A percentile compares a stretch with the other conserved stretches of the same genome.
phyloP scores from a whole-genome alignment of 2,329 filamentous ascomycete genomes.

The Xylaria polymorpha region DNA sequence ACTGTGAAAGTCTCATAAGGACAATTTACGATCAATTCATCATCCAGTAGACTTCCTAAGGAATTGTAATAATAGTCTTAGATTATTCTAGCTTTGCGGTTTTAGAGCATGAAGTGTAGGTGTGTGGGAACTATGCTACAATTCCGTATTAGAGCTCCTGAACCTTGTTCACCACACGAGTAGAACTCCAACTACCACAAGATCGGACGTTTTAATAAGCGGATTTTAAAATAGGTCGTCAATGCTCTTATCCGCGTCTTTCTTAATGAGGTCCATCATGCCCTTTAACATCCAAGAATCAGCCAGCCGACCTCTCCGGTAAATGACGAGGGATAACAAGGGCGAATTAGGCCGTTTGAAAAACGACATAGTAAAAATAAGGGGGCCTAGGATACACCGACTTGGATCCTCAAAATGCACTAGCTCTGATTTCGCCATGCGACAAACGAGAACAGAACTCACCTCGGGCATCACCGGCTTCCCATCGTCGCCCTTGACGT shows the following conservation, averaged over 20 bases:
- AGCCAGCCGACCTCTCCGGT: neutral
- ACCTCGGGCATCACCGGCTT: constrained; percentile 93
- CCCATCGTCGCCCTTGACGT: constrained; percentile 80
- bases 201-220: neutral
- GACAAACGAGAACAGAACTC: constrained; percentile 48
- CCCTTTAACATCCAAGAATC: constrained; percentile 67
- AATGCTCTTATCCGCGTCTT: constrained; percentile 92
- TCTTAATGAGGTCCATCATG: constrained; percentile 93
- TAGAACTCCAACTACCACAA: neutral
- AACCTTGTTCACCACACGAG: neutral
- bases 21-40: neutral
- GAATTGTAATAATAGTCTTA: neutral
- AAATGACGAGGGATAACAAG: neutral
- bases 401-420: neutral
- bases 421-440: neutral
- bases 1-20: neutral
- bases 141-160: neutral
- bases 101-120: neutral
- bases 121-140: neutral
- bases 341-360: neutral
- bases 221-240: constrained; percentile 77
- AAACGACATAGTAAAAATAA: neutral
- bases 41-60: neutral
- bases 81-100: neutral
- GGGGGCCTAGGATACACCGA: too few species aligned